A percentile compares a stretch with the other conserved stretches of the same genome.
phyloP scores from a whole-genome alignment of 192 early-diverging fungal genomes.

The Phycomyces nitens region DNA sequence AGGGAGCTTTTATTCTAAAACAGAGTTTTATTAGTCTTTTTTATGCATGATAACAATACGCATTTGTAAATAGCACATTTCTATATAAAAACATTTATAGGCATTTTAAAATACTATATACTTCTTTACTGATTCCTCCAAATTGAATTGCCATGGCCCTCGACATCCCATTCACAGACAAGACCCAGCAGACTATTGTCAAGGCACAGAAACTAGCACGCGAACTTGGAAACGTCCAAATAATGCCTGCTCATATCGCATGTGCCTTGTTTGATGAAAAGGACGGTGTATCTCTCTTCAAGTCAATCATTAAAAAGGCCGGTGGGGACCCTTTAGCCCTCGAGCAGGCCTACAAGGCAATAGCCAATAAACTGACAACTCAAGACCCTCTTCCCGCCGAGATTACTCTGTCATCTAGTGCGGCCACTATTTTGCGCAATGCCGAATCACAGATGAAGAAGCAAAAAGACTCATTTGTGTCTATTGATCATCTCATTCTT shows the following conservation, averaged over 20 bases:
- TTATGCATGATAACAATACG: no score
- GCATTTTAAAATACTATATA: no score
- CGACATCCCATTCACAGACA: conserved; percentile 67
- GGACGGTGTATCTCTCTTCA: conserved; percentile 72
- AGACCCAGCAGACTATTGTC: conserved; percentile 66
- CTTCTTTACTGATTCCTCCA: no score
- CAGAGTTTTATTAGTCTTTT: no score
- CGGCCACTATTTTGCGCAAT: conserved; percentile 58
- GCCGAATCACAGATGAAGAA: conserved; percentile 78
- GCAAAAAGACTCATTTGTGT: conserved; percentile 84
- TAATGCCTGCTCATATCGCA: conserved; percentile 78
- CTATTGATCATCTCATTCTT: conserved; percentile 80
- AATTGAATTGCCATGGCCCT: not conserved
- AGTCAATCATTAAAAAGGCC: conserved; percentile 71
- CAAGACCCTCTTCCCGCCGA: conserved; percentile 82
- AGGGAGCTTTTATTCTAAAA: no score
- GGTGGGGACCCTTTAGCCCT: conserved; percentile 73
- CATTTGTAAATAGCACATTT: no score
- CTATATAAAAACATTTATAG: no score
- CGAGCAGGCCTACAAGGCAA: conserved; percentile 73
- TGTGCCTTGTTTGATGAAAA: conserved; percentile 77
- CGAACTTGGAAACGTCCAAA: conserved; percentile 68
- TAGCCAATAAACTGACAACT: conserved; percentile 69
- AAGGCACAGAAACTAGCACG: conserved; percentile 61
- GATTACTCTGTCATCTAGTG: conserved; percentile 54